Conservation (phyloP, 2,329 filamentous ascomycete species). For the Byssochlamys sp. region DNA sequence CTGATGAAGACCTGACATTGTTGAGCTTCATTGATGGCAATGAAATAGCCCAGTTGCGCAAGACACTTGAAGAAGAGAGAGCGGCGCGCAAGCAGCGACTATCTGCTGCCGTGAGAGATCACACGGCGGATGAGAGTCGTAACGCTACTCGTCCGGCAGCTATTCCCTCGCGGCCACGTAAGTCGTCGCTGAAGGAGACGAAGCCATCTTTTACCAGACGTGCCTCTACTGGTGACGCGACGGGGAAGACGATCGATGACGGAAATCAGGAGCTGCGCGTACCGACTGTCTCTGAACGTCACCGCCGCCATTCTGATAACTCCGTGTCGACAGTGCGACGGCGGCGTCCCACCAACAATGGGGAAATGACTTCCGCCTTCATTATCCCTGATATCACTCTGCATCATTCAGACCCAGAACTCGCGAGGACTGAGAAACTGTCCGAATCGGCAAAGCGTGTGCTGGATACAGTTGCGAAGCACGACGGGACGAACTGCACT, state of each 20-base stretch:
- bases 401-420: conserved; percentile 20
- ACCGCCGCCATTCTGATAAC: conserved; percentile 32
- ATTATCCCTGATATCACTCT: conserved; percentile 56
- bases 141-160: conserved; percentile 26
- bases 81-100: conserved; percentile 35
- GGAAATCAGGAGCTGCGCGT: conserved; percentile 17
- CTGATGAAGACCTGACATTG: conserved; percentile 39
- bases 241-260: conserved; percentile 17
- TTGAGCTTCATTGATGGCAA: conserved; percentile 45
- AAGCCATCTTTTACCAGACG: conserved; percentile 27
- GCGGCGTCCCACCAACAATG: conserved; percentile 35
- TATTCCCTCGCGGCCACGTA: conserved; percentile 36
- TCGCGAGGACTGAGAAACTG: conserved; percentile 22
- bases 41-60: conserved; percentile 46
- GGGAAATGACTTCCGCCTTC: conserved; percentile 55
- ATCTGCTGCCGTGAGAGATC: conserved; percentile 19
- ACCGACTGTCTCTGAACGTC: conserved; percentile 21
- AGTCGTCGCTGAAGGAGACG: conserved; percentile 47
- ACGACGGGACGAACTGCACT: conserved; percentile 47
- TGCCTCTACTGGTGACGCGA: conserved; percentile 26
- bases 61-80: conserved; percentile 47
- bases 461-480: conserved; percentile 35
- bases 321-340: conserved; percentile 43
- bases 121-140: conserved; percentile 31
- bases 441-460: conserved; percentile 33